Evolutionary conservation across 371 early-diverging fungal species (phyloP).

Genomic region (Blakeslea trispora): DNA sequence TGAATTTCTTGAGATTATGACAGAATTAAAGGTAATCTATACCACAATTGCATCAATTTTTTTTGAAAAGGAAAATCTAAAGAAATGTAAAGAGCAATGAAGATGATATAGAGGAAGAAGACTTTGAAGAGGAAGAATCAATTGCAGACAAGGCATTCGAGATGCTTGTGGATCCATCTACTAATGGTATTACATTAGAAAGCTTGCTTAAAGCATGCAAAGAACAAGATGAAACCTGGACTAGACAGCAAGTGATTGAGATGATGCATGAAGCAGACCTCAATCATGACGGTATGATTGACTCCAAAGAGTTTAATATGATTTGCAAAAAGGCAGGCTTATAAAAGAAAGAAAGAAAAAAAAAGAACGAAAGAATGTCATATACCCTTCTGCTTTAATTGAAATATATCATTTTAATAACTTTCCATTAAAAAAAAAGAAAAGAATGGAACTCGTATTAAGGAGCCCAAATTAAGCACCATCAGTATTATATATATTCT

Average conservation of each 20-base stretch:
- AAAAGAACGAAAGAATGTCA: too few relatives aligned
- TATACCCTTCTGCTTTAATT: too few relatives aligned
- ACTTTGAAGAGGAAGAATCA: constrained; percentile 5
- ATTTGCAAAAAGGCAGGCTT: constrained; percentile 37
- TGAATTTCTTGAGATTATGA: constrained; percentile 33
- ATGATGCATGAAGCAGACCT: constrained; percentile 45
- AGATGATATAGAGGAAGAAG: not conserved
- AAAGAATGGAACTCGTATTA: too few relatives aligned
- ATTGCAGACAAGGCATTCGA: constrained; percentile 21
- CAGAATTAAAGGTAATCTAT: constrained; percentile 29
- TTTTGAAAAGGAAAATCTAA: too few relatives aligned
- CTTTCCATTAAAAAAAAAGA: too few relatives aligned
- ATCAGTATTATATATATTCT: too few relatives aligned
- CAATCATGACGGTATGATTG: constrained; percentile 45
- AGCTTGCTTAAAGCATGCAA: constrained; percentile 28
- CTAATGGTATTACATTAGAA: constrained; percentile 32
- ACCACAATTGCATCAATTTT: too few relatives aligned
- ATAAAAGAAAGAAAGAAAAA: not conserved
- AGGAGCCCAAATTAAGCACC: too few relatives aligned
- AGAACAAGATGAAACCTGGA: constrained; percentile 30
- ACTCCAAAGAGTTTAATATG: constrained; percentile 32
- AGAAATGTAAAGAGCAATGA: not conserved
- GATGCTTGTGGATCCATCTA: constrained; percentile 22
- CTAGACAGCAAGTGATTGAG: constrained; percentile 32
- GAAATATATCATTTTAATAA: too few relatives aligned